Evolutionary conservation across 2,329 filamentous ascomycete species (phyloP), one percentile per base, ranked within the genome.

Genomic region (Orbilia brochopaga): DNA sequence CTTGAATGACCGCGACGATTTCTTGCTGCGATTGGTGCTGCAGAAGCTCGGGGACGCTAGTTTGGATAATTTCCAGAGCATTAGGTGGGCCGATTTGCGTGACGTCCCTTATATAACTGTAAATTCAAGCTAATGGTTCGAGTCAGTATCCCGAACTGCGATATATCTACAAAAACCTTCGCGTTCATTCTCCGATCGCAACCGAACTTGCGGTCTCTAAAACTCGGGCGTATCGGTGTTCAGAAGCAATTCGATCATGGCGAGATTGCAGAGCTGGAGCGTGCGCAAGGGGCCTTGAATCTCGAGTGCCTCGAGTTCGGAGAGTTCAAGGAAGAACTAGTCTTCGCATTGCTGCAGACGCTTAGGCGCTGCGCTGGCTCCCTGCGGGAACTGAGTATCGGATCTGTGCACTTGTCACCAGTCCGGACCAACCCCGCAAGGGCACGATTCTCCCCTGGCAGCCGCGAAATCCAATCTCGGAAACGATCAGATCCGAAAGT

Each of bases 301-400:
- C 23, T 69, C 13, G 23, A 61, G 11, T 48, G 35, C 15, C 52
- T 69, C 11, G 57, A 69, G 23, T 46, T 69, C 7, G 52, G 19
- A 11, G 8, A 40, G 2, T 69, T 61, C 27, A 53, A 52, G 6
- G 48, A 61, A 19, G 51, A 69, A n/a, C 30, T 60, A 8, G 54
- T 69, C 13, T 42, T 58, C 0, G 21, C 30, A 13, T 37, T 69
- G n/a, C 19, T 69, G 11, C 64, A 69, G 23, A 53, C 21, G 2
- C 17, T 69, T 2, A 42, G 64, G 11, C 51, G 64, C 2, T 57
- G 52, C 40, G 42, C 57, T 0, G 37, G 52, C 1, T 69, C 64
- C 2, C 44, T 69, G 1, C 50, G 52, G n/a, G 57, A 50, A 30
- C 44, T 69, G 8, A 69, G 27, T 17, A 69, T 69, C 13, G 27